phyloP scores from a whole-genome alignment of 768 basidiomycete genomes.

The Tulasnella sp. region DNA sequence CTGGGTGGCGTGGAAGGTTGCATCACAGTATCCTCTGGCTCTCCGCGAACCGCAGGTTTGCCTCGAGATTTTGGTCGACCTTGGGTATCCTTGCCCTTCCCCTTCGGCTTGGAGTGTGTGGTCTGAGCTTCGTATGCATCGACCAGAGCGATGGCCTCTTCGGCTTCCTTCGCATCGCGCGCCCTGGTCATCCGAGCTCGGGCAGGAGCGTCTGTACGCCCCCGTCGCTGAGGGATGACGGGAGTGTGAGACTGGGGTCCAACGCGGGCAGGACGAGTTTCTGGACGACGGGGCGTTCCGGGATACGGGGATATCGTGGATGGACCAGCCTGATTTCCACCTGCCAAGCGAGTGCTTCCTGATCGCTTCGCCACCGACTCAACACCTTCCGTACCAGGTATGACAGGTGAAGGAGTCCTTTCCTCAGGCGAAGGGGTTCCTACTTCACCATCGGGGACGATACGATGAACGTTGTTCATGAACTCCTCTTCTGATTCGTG shows the following conservation, averaged over 20 bases:
- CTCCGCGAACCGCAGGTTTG: neutral
- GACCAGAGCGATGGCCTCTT: slow-evolving; percentile 24
- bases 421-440: slow-evolving; percentile 4
- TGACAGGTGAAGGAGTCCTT: slow-evolving; percentile 17
- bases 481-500: slow-evolving; percentile 25
- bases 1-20: slow-evolving; percentile 3
- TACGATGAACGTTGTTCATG: slow-evolving; percentile 17
- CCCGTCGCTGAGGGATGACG: neutral
- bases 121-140: slow-evolving; percentile 16
- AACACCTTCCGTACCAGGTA: neutral
- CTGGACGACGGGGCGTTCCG: neutral
- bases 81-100: neutral
- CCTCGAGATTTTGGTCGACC: neutral
- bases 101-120: neutral
- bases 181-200: slow-evolving; percentile 17
- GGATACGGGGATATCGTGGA: neutral
- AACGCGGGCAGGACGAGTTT: neutral
- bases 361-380: neutral
- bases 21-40: neutral
- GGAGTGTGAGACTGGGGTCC: neutral
- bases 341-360: neutral
- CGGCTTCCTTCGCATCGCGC: slow-evolving; percentile 10
- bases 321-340: neutral
- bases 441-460: slow-evolving; percentile 16
- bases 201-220: neutral